These are phyloP conservation scores for Leccinum angustisporum DNA, from an alignment of 1,284 basidiomycete species.

Conservation along the genomic window DNA sequence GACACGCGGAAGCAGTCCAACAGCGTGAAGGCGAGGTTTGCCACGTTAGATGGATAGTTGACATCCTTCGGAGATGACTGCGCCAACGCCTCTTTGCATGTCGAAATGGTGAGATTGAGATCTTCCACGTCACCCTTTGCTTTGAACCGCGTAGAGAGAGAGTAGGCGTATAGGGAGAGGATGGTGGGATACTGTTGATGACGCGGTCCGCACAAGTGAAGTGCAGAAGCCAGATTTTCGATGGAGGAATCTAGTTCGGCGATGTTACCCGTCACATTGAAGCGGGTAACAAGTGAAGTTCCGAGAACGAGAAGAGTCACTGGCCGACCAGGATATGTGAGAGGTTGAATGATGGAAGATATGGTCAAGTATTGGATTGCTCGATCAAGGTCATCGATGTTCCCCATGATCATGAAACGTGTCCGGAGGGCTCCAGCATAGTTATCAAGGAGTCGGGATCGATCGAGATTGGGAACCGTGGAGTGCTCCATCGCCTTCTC, in stretches of 20 bases:
- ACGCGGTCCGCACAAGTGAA: conserved; percentile 16
- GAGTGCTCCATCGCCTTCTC: conserved; percentile 22
- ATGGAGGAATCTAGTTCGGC: conserved; percentile 22
- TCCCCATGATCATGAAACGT: conserved; percentile 14
- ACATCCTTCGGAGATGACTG: conserved; percentile 4
- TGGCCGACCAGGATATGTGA: conserved; percentile 6
- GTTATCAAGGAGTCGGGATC: conserved; percentile 24
- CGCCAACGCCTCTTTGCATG: conserved; percentile 17
- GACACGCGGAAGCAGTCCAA: too few relatives aligned
- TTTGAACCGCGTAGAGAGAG: conserved; percentile 18
- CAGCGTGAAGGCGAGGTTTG: too few relatives aligned
- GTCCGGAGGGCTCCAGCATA: conserved; percentile 21
- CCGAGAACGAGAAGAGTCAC: conserved; percentile 19
- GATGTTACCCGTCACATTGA: conserved; percentile 8
- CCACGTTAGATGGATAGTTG: conserved; percentile 6
- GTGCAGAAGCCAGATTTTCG: conserved; percentile 13
- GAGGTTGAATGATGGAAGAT: conserved; percentile 23
- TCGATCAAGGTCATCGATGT: conserved; percentile 21
- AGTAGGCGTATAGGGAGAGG: conserved; percentile 17
- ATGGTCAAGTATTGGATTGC: conserved; percentile 23
- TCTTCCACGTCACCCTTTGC: conserved; percentile 19
- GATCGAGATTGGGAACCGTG: conserved; percentile 15
- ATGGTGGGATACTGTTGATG: conserved; percentile 10
- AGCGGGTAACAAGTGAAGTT: conserved; percentile 9
- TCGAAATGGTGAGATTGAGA: conserved; percentile 15